Conservation (phyloP, 108 stramenopile species). For the Aureococcus anophagefferens region DNA sequence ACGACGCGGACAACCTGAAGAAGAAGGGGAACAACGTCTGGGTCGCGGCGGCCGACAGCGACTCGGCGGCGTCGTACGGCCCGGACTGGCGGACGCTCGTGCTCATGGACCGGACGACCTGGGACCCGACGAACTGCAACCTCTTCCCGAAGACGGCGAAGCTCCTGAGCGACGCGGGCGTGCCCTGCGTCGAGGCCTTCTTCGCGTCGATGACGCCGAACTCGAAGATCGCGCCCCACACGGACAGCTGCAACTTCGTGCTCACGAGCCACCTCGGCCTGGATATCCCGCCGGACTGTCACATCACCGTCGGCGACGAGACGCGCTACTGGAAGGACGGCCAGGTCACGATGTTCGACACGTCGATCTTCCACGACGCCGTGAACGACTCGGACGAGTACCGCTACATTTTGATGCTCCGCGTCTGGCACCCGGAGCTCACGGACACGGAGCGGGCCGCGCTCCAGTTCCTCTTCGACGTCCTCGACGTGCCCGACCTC, state of each 20-base stretch:
- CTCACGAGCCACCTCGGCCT: constrained; percentile 74
- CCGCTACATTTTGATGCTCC: constrained; percentile 75
- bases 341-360: constrained; percentile 68
- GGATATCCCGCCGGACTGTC: constrained; percentile 65
- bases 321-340: constrained; percentile 71
- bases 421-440: constrained; percentile 86
- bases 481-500: not conserved
- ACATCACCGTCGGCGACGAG: constrained; percentile 64
- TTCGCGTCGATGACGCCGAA: constrained; percentile 73
- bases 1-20: constrained; percentile 36
- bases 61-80: constrained; percentile 57
- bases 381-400: constrained; percentile 65
- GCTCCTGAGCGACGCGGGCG: constrained; percentile 53
- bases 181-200: constrained; percentile 73
- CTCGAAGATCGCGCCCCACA: constrained; percentile 50
- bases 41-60: constrained; percentile 57
- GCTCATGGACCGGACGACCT: constrained; percentile 74
- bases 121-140: constrained; percentile 65
- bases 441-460: constrained; percentile 61
- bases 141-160: constrained; percentile 67
- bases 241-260: constrained; percentile 78
- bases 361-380: constrained; percentile 75
- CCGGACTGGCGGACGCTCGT: constrained; percentile 82
- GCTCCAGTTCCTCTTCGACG: constrained; percentile 47
- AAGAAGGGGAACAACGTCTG: constrained; percentile 70